phyloP scores from a whole-genome alignment of 257 asterid genomes.

The Solanum megistacrolobum region DNA sequence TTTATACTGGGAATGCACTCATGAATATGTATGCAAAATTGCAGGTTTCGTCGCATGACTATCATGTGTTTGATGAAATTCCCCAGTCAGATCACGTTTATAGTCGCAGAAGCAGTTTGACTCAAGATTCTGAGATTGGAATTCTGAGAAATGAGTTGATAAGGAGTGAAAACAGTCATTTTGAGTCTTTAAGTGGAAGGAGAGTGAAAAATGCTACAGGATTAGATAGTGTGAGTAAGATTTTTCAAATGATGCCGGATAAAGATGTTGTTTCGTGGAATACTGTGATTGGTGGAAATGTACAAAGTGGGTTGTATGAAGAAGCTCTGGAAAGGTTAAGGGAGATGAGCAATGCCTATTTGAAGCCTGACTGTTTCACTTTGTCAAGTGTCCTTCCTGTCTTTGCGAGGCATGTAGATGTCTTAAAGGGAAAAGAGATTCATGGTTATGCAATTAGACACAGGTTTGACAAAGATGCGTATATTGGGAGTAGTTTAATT shows the following conservation, averaged over 20 bases:
- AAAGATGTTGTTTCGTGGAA: conserved; percentile 88
- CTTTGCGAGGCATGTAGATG: conserved; percentile 38
- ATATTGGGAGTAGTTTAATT: conserved; percentile 69
- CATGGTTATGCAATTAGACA: conserved; percentile 71
- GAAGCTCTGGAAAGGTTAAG: conserved; percentile 54
- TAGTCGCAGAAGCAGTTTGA: neutral
- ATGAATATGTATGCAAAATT: conserved; percentile 84
- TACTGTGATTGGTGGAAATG: conserved; percentile 61
- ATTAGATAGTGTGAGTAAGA: conserved; percentile 44
- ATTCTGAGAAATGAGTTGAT: conserved; percentile 1
- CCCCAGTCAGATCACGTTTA: conserved; percentile 14
- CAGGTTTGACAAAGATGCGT: conserved; percentile 51
- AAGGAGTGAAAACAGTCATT: neutral
- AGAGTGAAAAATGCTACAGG: conserved; percentile 17
- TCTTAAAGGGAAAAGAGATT: conserved; percentile 73
- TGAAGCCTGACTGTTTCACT: conserved; percentile 76
- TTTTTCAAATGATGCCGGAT: conserved; percentile 59
- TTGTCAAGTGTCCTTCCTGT: conserved; percentile 67
- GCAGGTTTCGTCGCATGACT: conserved; percentile 21
- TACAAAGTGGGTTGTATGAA: conserved; percentile 41
- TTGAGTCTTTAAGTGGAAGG: neutral
- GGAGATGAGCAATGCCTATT: conserved; percentile 49
- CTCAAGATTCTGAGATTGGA: conserved; percentile 3
- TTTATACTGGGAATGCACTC: conserved; percentile 80
- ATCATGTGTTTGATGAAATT: conserved; percentile 31